Evolutionary conservation across 2,329 filamentous ascomycete species (phyloP), one percentile per base, ranked within the genome.

Genomic region (Apiospora kogelbergensis): DNA sequence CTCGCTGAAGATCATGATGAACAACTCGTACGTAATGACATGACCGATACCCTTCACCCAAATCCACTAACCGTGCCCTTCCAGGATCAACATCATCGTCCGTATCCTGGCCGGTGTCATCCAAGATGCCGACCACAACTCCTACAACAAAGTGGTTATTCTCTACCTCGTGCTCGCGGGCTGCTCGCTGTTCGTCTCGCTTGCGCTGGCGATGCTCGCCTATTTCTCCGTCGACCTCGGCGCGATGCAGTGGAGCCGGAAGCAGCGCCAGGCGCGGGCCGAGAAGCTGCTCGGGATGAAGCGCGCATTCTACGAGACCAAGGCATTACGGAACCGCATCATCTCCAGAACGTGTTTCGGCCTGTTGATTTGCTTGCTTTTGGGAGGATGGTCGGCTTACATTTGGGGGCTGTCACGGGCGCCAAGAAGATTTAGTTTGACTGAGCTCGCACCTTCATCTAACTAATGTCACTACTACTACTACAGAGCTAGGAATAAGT

Each of bases 1-100:
- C 70, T 83, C 86, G 0, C 76, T 89, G 68, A 90, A 90, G 69
- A 84, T 90, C 44, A 85, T 85, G 26, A 86, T 89, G 74, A 90
- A 90, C 74, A 90, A 90, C 68, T 80, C 81, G 81, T 83, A 73
- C 67, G 80, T 70, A 4, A 7, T 40, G 53, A 65, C 13, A n/a
- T 20, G 7, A 3, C 42, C 17, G 4, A 45, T 9, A 6, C 2
- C 46, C n/a, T 46, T 46, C n/a, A 6, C 20, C 2, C n/a, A 10
- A 15, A 17, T 24, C 22, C 22, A 53, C 7, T 44, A 5, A 37
- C 4, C 20, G 9, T 20, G 10, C 44, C 13, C n/a, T 26, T 24
- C 17, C 75, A 85, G 83, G 40, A 89, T 89, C 86, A 88, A 82
- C 69, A 89, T 90, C 69, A 86, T 90, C 67, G 80, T 90, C 1